These are phyloP conservation scores for Groenewaldozyma auringiensis DNA, from an alignment of 1,139 yeast species.

Conservation along the genomic window DNA sequence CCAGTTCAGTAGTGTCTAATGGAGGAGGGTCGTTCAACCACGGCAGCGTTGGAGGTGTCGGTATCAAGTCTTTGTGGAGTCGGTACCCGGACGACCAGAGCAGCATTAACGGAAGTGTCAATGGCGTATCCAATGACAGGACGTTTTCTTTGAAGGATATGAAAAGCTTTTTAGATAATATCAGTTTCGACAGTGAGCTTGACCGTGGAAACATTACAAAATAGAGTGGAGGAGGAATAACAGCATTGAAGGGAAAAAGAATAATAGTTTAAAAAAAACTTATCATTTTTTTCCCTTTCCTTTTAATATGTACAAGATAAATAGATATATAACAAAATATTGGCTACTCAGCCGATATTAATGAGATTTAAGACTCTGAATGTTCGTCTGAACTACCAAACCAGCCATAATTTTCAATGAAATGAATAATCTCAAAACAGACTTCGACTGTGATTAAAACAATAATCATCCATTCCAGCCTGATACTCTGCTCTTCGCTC, in stretches of 20 bases:
- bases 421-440: constrained; percentile 64
- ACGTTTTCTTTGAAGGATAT: neutral
- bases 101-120: neutral
- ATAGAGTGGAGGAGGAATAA: neutral
- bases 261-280: too few species aligned
- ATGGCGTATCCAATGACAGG: neutral
- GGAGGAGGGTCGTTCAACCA: neutral
- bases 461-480: constrained; percentile 84
- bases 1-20: neutral
- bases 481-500: constrained; percentile 66
- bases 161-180: neutral
- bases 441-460: constrained; percentile 78
- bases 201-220: neutral
- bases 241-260: too few species aligned
- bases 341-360: too few species aligned
- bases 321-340: too few species aligned
- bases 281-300: too few species aligned
- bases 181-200: neutral
- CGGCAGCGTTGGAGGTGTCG: too few species aligned
- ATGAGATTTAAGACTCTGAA: too few species aligned
- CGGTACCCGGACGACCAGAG: neutral
- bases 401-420: constrained; percentile 39
- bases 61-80: neutral
- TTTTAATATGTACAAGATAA: neutral
- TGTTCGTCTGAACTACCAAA: neutral